phyloP scores from a whole-genome alignment of 768 basidiomycete genomes.

The Inosperma sp. region DNA sequence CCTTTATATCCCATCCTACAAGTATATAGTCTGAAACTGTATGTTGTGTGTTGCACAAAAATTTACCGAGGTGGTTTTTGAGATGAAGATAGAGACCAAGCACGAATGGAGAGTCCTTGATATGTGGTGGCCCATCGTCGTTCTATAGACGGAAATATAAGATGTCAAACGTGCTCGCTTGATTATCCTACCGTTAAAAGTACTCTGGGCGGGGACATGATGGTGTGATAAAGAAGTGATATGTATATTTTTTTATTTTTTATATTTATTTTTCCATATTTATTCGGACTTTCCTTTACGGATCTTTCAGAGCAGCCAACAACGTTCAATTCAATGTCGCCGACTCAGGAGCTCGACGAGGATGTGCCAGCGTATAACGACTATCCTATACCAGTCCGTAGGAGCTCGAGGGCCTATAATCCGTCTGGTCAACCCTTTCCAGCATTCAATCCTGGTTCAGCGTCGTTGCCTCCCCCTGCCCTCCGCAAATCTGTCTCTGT shows the following conservation, averaged over 20 bases:
- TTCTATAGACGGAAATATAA: conserved; percentile 43
- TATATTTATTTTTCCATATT: no score
- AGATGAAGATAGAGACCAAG: conserved; percentile 65
- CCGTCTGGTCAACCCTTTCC: no score
- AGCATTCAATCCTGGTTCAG: no score
- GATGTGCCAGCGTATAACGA: no score
- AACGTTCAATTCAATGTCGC: no score
- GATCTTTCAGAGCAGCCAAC: no score
- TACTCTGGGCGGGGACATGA: conserved; percentile 27
- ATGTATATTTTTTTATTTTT: no score
- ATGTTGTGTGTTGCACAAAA: conserved; percentile 19
- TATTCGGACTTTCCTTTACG: no score
- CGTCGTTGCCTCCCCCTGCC: conserved; percentile 31
- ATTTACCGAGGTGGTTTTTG: conserved; percentile 51
- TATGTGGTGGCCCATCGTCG: conserved; percentile 77
- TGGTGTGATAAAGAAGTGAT: neutral
- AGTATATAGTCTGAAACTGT: neutral
- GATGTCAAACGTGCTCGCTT: neutral
- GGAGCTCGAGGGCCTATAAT: no score
- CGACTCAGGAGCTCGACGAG: no score
- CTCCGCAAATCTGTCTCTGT: conserved; percentile 75
- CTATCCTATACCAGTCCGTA: no score
- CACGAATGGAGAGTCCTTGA: conserved; percentile 65
- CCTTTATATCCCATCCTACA: conserved; percentile 78
- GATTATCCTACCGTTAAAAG: conserved; percentile 36